Base-by-base conservation (phyloP, 345 rosid species). In the Lenwebbia sp. region DNA sequence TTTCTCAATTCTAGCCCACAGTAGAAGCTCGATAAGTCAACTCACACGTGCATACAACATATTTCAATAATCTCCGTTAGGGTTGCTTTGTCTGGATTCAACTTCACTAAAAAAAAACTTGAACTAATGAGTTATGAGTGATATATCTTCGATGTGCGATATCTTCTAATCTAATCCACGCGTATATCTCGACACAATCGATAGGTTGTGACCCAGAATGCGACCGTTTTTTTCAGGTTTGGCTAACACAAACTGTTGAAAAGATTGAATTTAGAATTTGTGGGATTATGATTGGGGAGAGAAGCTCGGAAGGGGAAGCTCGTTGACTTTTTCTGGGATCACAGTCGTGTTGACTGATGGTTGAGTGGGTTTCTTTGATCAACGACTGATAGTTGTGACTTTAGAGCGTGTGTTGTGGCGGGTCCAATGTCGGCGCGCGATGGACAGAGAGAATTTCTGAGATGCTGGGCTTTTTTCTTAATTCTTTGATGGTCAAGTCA, bases 91-190 rank as follows among this genome's bases (percentile, higher is more conserved):
- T 25, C 25, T 25, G 30, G 21, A 60, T 60, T 6, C 19, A 13
- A 60, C 10, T 60, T 60, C 19, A 13, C 17, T 58, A 0, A n/a
- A n/a, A n/a, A n/a, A n/a, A n/a, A n/a, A 7, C 4, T 30, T 3
- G 15, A 62, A 14, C 3, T 8, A 2, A 28, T 14, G 10, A 62
- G 8, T 60, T 0, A 60, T 14, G 10, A 7, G 2, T 1, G 40
- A 6, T 6, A 1, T 14, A 58, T 58, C 13, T n/a, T 1, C 13
- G 30, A 2, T 0, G 0, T 0, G 10, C 0, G 2, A 7, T 7
- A 50, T 28, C 28, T 28, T 60, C 10, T 28, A 13, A 28, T 60
- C 1, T 37, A 13, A 28, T 7, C 2, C 21, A 1, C 17, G 21
- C 9, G 0, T 28, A 17, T 13, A 28, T 60, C 21, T n/a, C 0